Conservation (phyloP, 1,284 basidiomycete genomes). For the Puccinia horiana region DNA sequence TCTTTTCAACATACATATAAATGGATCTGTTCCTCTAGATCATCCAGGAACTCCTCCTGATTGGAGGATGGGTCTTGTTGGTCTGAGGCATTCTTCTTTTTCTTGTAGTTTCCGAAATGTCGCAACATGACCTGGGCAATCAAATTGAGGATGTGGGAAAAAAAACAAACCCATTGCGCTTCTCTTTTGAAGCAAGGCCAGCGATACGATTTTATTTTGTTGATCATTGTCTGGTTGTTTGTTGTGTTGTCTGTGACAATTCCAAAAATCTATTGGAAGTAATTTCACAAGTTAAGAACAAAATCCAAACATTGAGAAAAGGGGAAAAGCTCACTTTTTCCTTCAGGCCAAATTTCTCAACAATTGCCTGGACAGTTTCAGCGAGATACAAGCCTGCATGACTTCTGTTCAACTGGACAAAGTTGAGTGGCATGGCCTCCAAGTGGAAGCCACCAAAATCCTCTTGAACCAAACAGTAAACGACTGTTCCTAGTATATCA, state of each 20-base stretch:
- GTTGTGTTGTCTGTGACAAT: constrained; percentile 7
- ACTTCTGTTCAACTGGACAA: background rate
- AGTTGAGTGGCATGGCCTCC: constrained; percentile 2
- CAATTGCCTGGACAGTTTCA: background rate
- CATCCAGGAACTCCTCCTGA: constrained; percentile 1
- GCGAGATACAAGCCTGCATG: background rate
- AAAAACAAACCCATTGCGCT: background rate
- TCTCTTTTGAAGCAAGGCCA: constrained; percentile 13
- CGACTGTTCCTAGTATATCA: constrained; percentile 5
- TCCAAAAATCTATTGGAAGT: background rate
- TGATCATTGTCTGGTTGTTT: constrained; percentile 18
- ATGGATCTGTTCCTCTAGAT: constrained; percentile 5
- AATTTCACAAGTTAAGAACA: background rate
- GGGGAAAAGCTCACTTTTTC: background rate
- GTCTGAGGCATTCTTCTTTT: background rate
- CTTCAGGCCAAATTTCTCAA: constrained; percentile 15
- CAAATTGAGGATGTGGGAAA: background rate
- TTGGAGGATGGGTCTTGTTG: background rate
- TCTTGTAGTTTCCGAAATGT: constrained; percentile 14
- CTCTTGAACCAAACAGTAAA: background rate
- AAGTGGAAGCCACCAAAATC: background rate
- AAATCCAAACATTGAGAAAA: background rate
- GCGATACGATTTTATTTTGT: background rate
- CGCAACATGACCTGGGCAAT: constrained; percentile 1
- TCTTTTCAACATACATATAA: background rate